Conservation (phyloP, 2,329 filamentous ascomycete species). For the Aurifilum marmelostoma region DNA sequence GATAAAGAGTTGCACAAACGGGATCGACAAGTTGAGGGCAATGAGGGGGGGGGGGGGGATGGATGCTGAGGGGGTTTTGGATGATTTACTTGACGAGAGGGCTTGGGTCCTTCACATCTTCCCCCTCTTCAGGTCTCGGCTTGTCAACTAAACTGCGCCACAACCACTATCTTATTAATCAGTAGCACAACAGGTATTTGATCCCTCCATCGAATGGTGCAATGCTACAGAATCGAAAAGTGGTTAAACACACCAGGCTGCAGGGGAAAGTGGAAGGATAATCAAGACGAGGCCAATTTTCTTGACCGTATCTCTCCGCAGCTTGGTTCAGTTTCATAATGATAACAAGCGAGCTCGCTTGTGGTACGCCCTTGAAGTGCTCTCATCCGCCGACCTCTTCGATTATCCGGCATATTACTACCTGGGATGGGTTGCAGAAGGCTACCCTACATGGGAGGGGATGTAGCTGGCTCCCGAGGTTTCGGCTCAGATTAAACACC, state of each 20-base stretch:
- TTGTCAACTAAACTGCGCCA: neutral
- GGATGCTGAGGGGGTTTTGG: slow-evolving; percentile 4
- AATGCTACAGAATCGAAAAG: neutral
- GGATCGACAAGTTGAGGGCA: neutral
- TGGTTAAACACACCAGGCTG: neutral
- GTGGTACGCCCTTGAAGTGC: neutral
- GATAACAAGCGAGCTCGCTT: neutral
- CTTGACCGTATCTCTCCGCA: neutral
- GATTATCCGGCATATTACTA: neutral
- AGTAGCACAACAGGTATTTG: neutral
- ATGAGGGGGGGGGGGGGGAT: neutral
- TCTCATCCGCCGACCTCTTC: neutral
- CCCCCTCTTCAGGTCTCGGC: neutral
- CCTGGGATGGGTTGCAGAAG: too few species aligned
- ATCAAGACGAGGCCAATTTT: neutral
- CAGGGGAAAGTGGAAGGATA: neutral
- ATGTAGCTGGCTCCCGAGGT: neutral
- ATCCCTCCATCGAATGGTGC: neutral
- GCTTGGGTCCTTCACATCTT: neutral
- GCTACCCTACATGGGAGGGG: neutral
- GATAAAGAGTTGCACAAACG: neutral
- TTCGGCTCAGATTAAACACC: neutral
- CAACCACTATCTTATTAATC: slow-evolving; percentile 5
- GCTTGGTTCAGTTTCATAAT: neutral
- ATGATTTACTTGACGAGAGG: slow-evolving; percentile 1